Conservation (phyloP, 768 basidiomycete genomes). For the Agaricus bisporus region DNA sequence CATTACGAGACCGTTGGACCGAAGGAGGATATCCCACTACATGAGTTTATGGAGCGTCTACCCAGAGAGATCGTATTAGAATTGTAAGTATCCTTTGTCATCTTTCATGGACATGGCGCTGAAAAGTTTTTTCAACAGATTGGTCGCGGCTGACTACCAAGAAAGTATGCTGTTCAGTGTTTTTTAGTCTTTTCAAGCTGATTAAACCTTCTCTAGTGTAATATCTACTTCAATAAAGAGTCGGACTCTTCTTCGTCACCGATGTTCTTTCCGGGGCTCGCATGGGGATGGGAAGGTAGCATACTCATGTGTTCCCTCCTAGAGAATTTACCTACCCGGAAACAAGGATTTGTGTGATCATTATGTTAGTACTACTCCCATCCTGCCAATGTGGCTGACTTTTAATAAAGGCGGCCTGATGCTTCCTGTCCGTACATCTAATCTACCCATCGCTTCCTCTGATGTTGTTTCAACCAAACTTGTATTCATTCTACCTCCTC, state of each 20-base stretch:
- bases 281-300: too few species aligned
- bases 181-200: too few species aligned
- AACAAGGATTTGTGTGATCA: too few species aligned
- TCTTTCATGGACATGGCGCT: background rate
- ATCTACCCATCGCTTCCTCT: background rate
- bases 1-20: slow-evolving; percentile 65
- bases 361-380: too few species aligned
- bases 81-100: slow-evolving; percentile 49
- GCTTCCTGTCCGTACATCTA: background rate
- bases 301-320: too few species aligned
- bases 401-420: too few species aligned
- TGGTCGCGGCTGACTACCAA: slow-evolving; percentile 61
- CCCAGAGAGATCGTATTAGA: slow-evolving; percentile 86
- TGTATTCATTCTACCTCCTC: slow-evolving; percentile 16
- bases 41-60: slow-evolving; percentile 78
- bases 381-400: too few species aligned
- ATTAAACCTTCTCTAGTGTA: background rate
- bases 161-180: slow-evolving; percentile 36
- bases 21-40: slow-evolving; percentile 71
- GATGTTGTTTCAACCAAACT: slow-evolving; percentile 2
- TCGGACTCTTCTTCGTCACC: too few species aligned
- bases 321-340: too few species aligned
- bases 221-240: too few species aligned
- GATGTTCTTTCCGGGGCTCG: too few species aligned
- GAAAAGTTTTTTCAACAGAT: slow-evolving; percentile 24